phyloP scores from a whole-genome alignment of 2,329 filamentous ascomycete species.

The Fusarium torreyae region DNA sequence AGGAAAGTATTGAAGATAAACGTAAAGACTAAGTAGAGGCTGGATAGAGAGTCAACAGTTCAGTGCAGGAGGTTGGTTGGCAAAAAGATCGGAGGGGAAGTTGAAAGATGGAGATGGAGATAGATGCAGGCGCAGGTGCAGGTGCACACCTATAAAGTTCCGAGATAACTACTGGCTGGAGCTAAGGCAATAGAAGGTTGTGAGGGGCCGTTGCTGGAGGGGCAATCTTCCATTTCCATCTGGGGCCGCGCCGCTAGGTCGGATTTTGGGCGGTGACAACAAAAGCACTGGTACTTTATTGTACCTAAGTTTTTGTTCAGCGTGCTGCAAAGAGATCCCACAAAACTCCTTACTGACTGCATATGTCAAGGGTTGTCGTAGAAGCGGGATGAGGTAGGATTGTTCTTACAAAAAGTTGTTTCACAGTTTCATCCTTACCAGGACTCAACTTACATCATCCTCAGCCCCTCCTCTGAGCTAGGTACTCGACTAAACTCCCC shows the following conservation, averaged over 20 bases:
- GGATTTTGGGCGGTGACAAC: background rate
- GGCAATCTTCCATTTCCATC: conserved; percentile 15
- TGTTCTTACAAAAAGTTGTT: no score
- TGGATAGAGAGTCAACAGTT: conserved; percentile 9
- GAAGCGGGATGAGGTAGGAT: no score
- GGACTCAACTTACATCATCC: conserved; percentile 29
- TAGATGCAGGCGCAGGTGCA: conserved; percentile 28
- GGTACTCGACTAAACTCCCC: no score
- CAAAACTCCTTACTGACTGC: background rate
- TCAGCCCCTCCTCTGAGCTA: background rate
- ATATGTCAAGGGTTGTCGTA: no score
- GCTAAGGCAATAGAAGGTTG: conserved; percentile 45
- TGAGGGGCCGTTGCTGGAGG: conserved; percentile 28
- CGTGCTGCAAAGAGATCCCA: background rate
- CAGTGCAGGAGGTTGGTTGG: conserved; percentile 31
- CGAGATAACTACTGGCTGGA: conserved; percentile 24
- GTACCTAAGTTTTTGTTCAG: no score
- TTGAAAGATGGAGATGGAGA: conserved; percentile 36
- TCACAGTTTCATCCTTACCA: conserved; percentile 5
- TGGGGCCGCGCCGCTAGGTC: conserved; percentile 3
- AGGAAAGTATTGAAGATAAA: background rate
- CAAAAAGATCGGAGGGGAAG: conserved; percentile 23
- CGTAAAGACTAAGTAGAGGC: background rate
- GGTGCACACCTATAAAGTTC: conserved; percentile 23
- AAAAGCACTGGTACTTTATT: background rate